phyloP scores from a whole-genome alignment of 257 asterid genomes.

The Perilla frutescens region DNA sequence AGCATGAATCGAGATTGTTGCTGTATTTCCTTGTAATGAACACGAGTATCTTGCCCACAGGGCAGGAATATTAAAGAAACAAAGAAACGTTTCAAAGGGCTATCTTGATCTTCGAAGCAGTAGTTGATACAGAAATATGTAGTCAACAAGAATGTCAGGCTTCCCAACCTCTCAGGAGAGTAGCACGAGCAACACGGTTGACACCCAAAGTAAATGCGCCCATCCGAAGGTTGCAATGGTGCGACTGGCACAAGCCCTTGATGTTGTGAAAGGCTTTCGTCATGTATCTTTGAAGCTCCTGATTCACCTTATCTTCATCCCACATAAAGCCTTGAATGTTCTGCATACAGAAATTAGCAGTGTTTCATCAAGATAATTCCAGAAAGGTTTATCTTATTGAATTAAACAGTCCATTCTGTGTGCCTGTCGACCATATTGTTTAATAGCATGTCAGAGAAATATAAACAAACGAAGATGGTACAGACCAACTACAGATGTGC shows the following conservation, averaged over 20 bases:
- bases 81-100: background rate
- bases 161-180: slow-evolving; percentile 84
- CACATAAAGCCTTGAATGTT: slow-evolving; percentile 94
- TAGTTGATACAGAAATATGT: background rate
- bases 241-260: slow-evolving; percentile 66
- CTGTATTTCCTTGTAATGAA: slow-evolving; percentile 24
- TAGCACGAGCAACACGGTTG: slow-evolving; percentile 87
- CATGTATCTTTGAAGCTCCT: slow-evolving; percentile 78
- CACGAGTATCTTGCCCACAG: slow-evolving; percentile 6
- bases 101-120: slow-evolving; percentile 15
- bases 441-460: background rate
- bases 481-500: background rate
- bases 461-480: background rate
- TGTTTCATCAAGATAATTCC: background rate
- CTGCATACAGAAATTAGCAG: slow-evolving; percentile 42
- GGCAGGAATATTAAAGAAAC: slow-evolving; percentile 17
- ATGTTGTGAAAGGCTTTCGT: slow-evolving; percentile 69
- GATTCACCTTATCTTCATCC: slow-evolving; percentile 83
- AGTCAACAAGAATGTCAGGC: slow-evolving; percentile 47
- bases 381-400: background rate
- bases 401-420: background rate
- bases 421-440: background rate
- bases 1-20: slow-evolving; percentile 17
- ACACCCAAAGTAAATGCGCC: slow-evolving; percentile 89
- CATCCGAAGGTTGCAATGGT: slow-evolving; percentile 86